phyloP scores from a whole-genome alignment of 176 grass and related monocot genomes.

The Leersia perrieri region DNA sequence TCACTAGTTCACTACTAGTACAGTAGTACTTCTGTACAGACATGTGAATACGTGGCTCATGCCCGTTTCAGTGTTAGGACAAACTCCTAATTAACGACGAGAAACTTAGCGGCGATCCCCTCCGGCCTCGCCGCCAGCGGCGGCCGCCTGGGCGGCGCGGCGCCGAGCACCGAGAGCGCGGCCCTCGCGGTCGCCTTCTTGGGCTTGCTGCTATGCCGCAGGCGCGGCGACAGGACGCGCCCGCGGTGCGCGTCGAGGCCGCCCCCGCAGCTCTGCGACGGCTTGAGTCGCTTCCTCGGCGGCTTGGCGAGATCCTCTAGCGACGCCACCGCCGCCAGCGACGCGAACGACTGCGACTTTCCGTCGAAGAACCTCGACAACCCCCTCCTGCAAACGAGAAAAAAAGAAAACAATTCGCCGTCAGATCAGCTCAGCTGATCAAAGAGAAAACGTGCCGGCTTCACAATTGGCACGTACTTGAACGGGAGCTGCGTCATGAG shows the following conservation, averaged over 20 bases:
- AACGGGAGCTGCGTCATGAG: constrained; percentile 63
- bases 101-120: constrained; percentile 13
- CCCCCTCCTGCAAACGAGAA: constrained; percentile 30
- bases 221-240: constrained; percentile 36
- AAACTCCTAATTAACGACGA: constrained; percentile 13
- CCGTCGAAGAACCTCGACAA: constrained; percentile 73
- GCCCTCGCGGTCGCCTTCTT: constrained; percentile 34
- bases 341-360: constrained; percentile 73
- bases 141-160: constrained; percentile 7
- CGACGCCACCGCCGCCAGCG: constrained; percentile 44
- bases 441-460: background rate
- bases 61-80: background rate
- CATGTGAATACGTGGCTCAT: background rate
- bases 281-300: constrained; percentile 51
- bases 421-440: background rate
- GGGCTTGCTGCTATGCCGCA: constrained; percentile 32
- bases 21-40: background rate
- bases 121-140: constrained; percentile 10
- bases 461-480: constrained; percentile 32
- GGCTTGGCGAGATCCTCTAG: constrained; percentile 67
- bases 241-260: constrained; percentile 49
- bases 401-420: background rate
- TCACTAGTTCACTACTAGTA: no score
- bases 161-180: constrained; percentile 27
- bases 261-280: constrained; percentile 54